These are phyloP conservation scores for Luzula sylvatica DNA, from an alignment of 176 grass and related monocot species.

Conservation along the genomic window DNA sequence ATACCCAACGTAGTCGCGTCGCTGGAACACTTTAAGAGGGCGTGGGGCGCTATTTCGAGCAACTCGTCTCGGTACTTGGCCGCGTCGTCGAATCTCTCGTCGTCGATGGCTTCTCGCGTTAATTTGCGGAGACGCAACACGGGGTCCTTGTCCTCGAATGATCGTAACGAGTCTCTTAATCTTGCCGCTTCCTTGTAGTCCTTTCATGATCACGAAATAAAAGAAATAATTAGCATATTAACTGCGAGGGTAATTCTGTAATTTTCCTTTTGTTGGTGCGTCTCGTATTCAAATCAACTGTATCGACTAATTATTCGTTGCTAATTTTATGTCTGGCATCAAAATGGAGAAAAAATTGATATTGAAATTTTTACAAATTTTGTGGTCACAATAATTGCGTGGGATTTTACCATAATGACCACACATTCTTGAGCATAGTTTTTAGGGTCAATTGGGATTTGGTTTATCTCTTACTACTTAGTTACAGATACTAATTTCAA, in stretches of 20 bases:
- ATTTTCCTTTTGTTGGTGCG: no score
- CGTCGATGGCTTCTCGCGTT: constrained; percentile 45
- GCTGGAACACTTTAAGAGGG: constrained; percentile 75
- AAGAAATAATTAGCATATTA: constrained; percentile 2
- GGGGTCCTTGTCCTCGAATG: constrained; percentile 60
- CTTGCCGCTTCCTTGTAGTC: constrained; percentile 79
- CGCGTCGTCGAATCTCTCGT: constrained; percentile 81
- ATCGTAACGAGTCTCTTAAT: constrained; percentile 57
- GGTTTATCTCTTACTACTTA: no score
- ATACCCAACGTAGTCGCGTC: constrained; percentile 82
- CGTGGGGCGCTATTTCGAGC: constrained; percentile 57
- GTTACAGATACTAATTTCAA: no score
- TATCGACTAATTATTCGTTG: no score
- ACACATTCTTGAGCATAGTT: no score
- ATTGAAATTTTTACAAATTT: no score
- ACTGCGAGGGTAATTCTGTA: background rate
- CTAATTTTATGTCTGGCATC: no score
- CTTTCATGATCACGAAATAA: constrained; percentile 18
- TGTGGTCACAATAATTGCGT: no score
- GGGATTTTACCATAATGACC: no score
- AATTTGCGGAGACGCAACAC: constrained; percentile 41
- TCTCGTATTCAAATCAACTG: no score
- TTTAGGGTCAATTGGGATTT: no score
- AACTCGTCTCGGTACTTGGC: constrained; percentile 71
- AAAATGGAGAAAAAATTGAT: no score